Percentiles rank a stretch among this genome's conserved stretches.
These are phyloP conservation scores for Filobasidium wieringae DNA, from an alignment of 768 basidiomycete genomes.

Conservation along the genomic window DNA sequence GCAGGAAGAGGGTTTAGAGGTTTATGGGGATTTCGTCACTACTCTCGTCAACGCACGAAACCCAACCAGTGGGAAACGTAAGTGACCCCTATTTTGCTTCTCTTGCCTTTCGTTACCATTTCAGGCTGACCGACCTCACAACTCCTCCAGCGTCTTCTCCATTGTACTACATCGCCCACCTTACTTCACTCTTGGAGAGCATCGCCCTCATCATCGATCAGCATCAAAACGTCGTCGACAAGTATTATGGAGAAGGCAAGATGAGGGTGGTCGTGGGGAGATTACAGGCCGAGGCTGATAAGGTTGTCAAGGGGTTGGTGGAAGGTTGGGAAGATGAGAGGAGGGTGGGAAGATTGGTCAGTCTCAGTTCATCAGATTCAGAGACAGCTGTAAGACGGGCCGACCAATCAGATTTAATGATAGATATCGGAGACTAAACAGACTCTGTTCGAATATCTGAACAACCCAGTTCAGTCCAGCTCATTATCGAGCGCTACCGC, in stretches of 20 bases:
- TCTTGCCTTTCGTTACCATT: background rate
- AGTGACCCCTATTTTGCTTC: conserved; percentile 9
- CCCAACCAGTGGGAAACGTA: conserved; percentile 73
- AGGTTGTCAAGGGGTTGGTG: conserved; percentile 60
- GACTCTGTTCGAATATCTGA: conserved; percentile 28
- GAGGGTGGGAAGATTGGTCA: conserved; percentile 50
- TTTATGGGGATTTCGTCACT: conserved; percentile 85
- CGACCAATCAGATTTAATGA: background rate
- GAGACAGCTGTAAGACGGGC: too few species aligned
- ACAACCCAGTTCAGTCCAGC: conserved; percentile 19
- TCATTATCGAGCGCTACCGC: conserved; percentile 12
- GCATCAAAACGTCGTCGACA: conserved; percentile 93
- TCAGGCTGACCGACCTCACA: background rate
- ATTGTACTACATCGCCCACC: conserved; percentile 73
- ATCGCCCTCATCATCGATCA: conserved; percentile 94
- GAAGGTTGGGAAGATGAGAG: conserved; percentile 89
- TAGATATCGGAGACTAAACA: conserved; percentile 40
- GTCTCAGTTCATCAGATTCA: background rate
- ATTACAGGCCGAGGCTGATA: conserved; percentile 74
- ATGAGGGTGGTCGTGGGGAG: conserved; percentile 66
- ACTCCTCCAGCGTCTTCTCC: conserved; percentile 66
- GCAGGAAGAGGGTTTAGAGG: conserved; percentile 65
- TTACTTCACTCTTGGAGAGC: conserved; percentile 87
- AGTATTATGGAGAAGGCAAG: conserved; percentile 83
- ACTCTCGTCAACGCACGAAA: conserved; percentile 70